These are phyloP conservation scores for Linderniella brevidens DNA, from an alignment of 257 asterid species.

Conservation along the genomic window DNA sequence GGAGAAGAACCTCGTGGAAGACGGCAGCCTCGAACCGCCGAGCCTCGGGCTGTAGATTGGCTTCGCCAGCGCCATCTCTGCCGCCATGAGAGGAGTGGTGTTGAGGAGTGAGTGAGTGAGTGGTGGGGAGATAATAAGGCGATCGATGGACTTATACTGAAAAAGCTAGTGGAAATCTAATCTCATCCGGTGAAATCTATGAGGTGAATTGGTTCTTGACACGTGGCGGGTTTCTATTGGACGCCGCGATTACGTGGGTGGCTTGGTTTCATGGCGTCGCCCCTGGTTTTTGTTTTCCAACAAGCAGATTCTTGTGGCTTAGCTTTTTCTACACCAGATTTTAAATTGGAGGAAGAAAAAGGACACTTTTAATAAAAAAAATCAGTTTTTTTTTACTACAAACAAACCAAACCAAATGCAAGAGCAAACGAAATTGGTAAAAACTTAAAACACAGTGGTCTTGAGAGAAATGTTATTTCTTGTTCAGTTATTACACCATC, in stretches of 20 bases:
- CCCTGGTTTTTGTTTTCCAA: neutral
- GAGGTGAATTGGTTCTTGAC: slow-evolving; percentile 17
- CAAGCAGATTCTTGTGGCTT: neutral
- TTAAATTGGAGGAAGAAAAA: neutral
- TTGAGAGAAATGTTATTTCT: too few relatives aligned
- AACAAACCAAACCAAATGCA: too few relatives aligned
- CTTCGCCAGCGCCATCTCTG: slow-evolving; percentile 58
- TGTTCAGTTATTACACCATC: too few relatives aligned
- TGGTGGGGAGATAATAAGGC: neutral
- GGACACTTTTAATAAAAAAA: too few relatives aligned
- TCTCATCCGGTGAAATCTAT: slow-evolving; percentile 63
- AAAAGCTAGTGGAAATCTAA: slow-evolving; percentile 15
- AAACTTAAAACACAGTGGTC: too few relatives aligned
- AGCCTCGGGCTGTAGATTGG: slow-evolving; percentile 35
- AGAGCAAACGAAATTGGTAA: too few relatives aligned
- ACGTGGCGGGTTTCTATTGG: slow-evolving; percentile 37
- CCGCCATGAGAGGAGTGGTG: slow-evolving; percentile 21
- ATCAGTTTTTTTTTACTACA: too few relatives aligned
- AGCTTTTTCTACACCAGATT: slow-evolving; percentile 13
- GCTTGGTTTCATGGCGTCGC: slow-evolving; percentile 2
- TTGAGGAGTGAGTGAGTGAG: neutral
- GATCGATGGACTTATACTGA: neutral
- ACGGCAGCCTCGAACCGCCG: slow-evolving; percentile 8
- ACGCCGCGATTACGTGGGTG: slow-evolving; percentile 21
- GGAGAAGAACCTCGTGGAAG: slow-evolving; percentile 12